Percentiles rank a stretch among this genome's conserved stretches.
Evolutionary conservation across 345 rosid genomes (phyloP).

Genomic region (Hibiscus mutabilis): DNA sequence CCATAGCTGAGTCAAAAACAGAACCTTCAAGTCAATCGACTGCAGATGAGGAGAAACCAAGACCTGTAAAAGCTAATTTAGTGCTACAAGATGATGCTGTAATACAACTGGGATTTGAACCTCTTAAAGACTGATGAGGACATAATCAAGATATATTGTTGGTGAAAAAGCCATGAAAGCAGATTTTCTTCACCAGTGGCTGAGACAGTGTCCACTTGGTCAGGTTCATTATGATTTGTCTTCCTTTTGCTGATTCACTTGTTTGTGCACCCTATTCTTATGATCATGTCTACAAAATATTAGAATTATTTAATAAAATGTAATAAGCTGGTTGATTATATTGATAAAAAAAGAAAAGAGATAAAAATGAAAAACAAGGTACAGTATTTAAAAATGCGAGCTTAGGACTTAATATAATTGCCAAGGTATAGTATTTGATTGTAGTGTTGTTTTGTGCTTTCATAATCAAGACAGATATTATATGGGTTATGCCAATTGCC

Average conservation of each 20-base stretch:
- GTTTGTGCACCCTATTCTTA: background rate
- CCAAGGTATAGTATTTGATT: background rate
- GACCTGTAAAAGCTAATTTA: constrained; percentile 11
- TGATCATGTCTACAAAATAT: background rate
- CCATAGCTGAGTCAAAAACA: constrained; percentile 12
- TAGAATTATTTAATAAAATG: background rate
- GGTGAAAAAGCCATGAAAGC: background rate
- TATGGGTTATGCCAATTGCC: constrained; percentile 11
- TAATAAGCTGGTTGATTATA: background rate
- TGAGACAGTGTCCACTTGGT: no score
- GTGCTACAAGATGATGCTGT: constrained; percentile 2
- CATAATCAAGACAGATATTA: constrained; percentile 9
- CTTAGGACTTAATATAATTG: constrained; percentile 1
- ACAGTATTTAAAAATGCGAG: background rate
- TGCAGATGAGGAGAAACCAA: constrained; percentile 19
- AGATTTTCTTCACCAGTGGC: no score
- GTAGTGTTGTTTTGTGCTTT: background rate
- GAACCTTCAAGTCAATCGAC: constrained; percentile 18
- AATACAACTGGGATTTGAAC: constrained; percentile 16
- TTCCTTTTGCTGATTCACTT: constrained; percentile 25
- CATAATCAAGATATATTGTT: constrained; percentile 13
- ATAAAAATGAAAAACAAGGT: background rate
- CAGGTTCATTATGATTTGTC: background rate
- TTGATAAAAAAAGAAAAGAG: background rate
- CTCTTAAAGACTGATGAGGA: constrained; percentile 12